Evolutionary conservation across 768 basidiomycete species (phyloP), one percentile per base, ranked within the genome.

Genomic region (Pluteus cervinus): DNA sequence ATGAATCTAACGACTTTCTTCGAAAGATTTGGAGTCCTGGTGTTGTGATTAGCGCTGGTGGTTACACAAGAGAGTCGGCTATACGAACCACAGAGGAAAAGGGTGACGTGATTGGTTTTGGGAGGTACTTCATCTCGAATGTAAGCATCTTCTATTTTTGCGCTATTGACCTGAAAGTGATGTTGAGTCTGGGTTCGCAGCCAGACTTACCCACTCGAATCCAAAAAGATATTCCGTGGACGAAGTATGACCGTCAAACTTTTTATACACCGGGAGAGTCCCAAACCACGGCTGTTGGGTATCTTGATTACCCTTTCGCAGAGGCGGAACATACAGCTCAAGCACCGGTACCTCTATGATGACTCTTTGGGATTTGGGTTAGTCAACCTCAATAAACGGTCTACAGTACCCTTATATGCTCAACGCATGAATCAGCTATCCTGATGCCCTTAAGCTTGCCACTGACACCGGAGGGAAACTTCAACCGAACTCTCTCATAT

Each of bases 21-120:
- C 58, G 69, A 9, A 41, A 57, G 3, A 65, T 73, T 5, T 76
- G 75, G 75, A 54, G 58, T 5, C 58, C 62, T 0, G 50, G 58
- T 7, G 49, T 52, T 0, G 55, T 66, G 34, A 65, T 77, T 37
- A 57, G 55, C 8, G 65, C 68, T 4, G 72, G 72, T 16, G 70
- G 67, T 2, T 66, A 72, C 44, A 62, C 59, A 1, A 55, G 65
- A 3, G 59, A 70, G 29, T 49, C 47, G 0, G 75, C 71, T 0
- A 37, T 71, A 3, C 44, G 51, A 16, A 46, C 45, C 0, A 70
- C 65, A 2, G 63, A 71, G 29, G 47, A 53, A 18, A 58, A 54
- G 16, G 57, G 56, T 3, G 50, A 52, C 8, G 34, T 62, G 1
- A 45, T 62, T 16, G 51, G 55, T 1, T 58, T 61, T 37, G 63